Percentiles rank a stretch among this genome's conserved stretches.
These are phyloP conservation scores for Hordeum marinum DNA, from an alignment of 176 grass and related monocot genomes.

Conservation along the genomic window DNA sequence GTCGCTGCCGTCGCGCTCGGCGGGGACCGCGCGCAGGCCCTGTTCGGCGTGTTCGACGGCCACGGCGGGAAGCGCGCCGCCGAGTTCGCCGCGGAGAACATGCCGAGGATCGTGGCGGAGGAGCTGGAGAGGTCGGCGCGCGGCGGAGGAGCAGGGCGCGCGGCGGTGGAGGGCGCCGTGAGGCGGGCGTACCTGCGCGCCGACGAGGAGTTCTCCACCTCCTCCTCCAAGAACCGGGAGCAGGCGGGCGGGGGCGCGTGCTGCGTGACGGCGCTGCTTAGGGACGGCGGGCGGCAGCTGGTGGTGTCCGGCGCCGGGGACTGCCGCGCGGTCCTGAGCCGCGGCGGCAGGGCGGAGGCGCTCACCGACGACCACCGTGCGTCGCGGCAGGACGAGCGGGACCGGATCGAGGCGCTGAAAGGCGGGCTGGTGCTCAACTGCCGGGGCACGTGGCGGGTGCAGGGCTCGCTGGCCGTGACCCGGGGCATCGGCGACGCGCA, in stretches of 20 bases:
- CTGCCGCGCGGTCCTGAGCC: slow-evolving; percentile 1
- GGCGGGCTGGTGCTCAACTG: slow-evolving; percentile 14
- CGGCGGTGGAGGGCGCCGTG: not conserved
- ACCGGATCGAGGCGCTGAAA: not conserved
- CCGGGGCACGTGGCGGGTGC: not conserved
- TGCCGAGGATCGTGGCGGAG: not conserved
- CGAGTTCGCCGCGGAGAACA: not conserved
- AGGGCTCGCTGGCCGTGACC: not conserved
- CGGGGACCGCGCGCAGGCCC: not conserved
- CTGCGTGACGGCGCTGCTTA: slow-evolving; percentile 4
- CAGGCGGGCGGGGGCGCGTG: not conserved
- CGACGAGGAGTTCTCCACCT: not conserved
- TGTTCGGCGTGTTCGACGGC: slow-evolving; percentile 4
- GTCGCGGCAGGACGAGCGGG: not conserved
- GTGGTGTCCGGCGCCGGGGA: slow-evolving; percentile 7
- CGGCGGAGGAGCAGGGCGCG: not conserved
- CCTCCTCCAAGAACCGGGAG: not conserved
- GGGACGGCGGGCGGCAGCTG: not conserved
- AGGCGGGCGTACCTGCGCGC: not conserved
- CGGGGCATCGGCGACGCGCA: slow-evolving; percentile 3
- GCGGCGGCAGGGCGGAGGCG: not conserved
- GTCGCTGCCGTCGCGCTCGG: not conserved
- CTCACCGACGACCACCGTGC: slow-evolving; percentile 9
- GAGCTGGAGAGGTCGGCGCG: not conserved
- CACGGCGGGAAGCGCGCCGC: not conserved